Evolutionary conservation across 768 basidiomycete species (phyloP).

Genomic region (Leucocoprinus birnbaumii): DNA sequence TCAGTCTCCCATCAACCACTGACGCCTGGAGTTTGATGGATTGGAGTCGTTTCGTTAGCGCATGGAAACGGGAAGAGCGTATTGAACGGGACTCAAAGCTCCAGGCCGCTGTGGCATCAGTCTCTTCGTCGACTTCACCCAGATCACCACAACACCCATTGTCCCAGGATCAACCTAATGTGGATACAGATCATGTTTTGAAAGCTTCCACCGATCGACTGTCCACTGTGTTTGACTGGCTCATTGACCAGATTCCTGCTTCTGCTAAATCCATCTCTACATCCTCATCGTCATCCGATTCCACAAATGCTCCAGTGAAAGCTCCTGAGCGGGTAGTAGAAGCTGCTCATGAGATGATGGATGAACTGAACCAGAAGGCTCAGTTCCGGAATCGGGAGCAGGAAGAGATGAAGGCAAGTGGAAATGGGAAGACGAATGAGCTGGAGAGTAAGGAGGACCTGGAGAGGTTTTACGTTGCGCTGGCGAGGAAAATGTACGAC

Average conservation of each 20-base stretch:
- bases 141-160: background rate
- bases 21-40: slow-evolving; percentile 52
- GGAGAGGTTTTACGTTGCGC: slow-evolving; percentile 86
- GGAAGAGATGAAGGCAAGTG: slow-evolving; percentile 14
- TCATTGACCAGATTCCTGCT: slow-evolving; percentile 66
- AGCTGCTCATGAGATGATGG: slow-evolving; percentile 5
- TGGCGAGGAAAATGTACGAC: slow-evolving; percentile 88
- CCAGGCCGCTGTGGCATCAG: background rate
- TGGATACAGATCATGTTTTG: slow-evolving; percentile 49
- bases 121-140: background rate
- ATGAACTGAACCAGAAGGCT: slow-evolving; percentile 6
- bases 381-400: slow-evolving; percentile 20
- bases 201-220: slow-evolving; percentile 69
- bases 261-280: slow-evolving; percentile 14
- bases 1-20: slow-evolving; percentile 23
- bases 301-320: slow-evolving; percentile 3
- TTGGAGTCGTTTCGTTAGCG: slow-evolving; percentile 60
- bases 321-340: slow-evolving; percentile 8
- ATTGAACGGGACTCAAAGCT: slow-evolving; percentile 26
- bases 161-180: slow-evolving; percentile 10
- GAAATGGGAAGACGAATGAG: slow-evolving; percentile 37
- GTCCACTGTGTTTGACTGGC: slow-evolving; percentile 77
- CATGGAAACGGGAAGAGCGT: slow-evolving; percentile 58
- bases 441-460: slow-evolving; percentile 69
- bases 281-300: background rate